phyloP scores from a whole-genome alignment of 768 basidiomycete genomes.

The Collybia nuda region DNA sequence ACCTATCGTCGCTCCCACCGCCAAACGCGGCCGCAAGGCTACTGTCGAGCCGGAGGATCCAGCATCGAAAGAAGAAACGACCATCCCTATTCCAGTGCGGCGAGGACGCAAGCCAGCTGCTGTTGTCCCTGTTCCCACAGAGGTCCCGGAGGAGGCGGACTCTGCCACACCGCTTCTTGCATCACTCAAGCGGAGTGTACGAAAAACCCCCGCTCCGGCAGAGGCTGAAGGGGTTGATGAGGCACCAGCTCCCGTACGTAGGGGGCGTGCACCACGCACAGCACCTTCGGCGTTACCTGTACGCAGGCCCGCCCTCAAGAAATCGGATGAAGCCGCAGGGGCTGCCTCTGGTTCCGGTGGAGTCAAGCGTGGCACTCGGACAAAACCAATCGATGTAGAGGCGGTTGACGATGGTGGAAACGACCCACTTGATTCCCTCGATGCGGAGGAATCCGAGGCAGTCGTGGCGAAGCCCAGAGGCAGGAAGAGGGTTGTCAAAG shows the following conservation, averaged over 20 bases:
- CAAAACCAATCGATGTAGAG: slow-evolving; percentile 10
- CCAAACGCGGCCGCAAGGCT: slow-evolving; percentile 18
- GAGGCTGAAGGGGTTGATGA: neutral
- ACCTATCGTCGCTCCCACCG: slow-evolving; percentile 3
- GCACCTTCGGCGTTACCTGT: neutral
- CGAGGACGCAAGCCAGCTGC: slow-evolving; percentile 18
- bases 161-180: too few species aligned
- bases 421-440: slow-evolving; percentile 17
- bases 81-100: slow-evolving; percentile 5
- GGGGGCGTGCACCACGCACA: slow-evolving; percentile 7
- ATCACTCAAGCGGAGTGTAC: slow-evolving; percentile 5
- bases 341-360: slow-evolving; percentile 2
- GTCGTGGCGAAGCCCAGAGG: slow-evolving; percentile 14
- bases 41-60: slow-evolving; percentile 13
- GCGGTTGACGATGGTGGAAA: slow-evolving; percentile 8
- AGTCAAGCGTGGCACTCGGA: slow-evolving; percentile 15
- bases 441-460: slow-evolving; percentile 13
- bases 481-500: slow-evolving; percentile 19
- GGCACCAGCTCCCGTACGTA: slow-evolving; percentile 2
- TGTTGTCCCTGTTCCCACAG: neutral
- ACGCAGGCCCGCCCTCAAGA: slow-evolving; percentile 1
- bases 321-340: slow-evolving; percentile 10
- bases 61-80: slow-evolving; percentile 9
- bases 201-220: slow-evolving; percentile 5
- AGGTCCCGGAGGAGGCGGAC: slow-evolving; percentile 3